Conservation (phyloP, 2,329 filamentous ascomycete species). For the Gremmenia infestans region DNA sequence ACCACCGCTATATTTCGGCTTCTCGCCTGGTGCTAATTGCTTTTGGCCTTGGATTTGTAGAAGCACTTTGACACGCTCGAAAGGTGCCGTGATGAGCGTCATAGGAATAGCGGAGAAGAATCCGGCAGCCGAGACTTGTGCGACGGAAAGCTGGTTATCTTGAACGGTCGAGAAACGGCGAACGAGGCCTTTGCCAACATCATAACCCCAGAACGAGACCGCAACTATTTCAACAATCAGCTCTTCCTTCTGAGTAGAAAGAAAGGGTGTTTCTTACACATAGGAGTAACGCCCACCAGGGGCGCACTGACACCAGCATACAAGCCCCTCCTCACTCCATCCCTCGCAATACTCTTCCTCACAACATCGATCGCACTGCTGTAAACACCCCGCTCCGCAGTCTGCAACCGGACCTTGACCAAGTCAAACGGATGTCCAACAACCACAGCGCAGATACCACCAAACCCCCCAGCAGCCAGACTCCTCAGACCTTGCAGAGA, state of each 20-base stretch:
- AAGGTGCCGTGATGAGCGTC: constrained; percentile 97
- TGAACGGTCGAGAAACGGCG: constrained; percentile 59
- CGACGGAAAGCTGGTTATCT: constrained; percentile 71
- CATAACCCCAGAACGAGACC: constrained; percentile 81
- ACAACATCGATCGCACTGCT: constrained; percentile 88
- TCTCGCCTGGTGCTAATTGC: constrained; percentile 77
- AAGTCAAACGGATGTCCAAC: constrained; percentile 97
- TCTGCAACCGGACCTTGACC: constrained; percentile 96
- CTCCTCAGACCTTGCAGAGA: constrained; percentile 65
- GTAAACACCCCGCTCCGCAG: constrained; percentile 90
- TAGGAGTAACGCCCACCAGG: constrained; percentile 91
- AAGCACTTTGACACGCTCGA: constrained; percentile 98
- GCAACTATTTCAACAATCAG: constrained; percentile 46
- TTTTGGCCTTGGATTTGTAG: constrained; percentile 96
- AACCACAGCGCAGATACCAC: constrained; percentile 87
- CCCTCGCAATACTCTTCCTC: constrained; percentile 77
- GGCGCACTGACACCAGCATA: constrained; percentile 98
- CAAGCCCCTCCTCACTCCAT: constrained; percentile 74
- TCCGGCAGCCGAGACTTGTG: constrained; percentile 83
- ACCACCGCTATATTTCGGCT: constrained; percentile 84
- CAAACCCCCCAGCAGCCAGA: constrained; percentile 83
- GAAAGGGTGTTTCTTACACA: constrained; percentile 64
- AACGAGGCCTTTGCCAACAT: constrained; percentile 88
- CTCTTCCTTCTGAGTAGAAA: neutral
- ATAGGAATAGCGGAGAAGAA: constrained; percentile 98